Evolutionary conservation across 441 rosid species (phyloP).

Genomic region (Jatropha podagrica): DNA sequence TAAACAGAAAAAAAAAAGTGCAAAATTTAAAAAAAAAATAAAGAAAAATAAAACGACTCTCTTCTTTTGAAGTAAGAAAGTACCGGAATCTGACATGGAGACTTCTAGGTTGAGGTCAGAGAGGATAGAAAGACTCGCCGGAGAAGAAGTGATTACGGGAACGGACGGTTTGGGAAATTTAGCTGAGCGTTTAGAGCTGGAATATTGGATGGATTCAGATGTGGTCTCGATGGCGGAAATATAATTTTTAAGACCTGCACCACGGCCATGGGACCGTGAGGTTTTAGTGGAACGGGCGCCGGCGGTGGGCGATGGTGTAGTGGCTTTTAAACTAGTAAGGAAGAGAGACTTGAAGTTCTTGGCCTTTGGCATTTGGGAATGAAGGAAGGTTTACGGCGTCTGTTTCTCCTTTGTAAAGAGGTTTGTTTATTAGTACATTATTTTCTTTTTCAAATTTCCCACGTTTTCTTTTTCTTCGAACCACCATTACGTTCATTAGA

Average conservation of each 20-base stretch:
- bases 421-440: not conserved
- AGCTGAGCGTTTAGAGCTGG: not conserved
- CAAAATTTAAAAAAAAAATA: not conserved
- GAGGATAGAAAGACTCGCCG: not conserved
- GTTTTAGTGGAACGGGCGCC: not conserved
- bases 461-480: no score
- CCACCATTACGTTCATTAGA: no score
- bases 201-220: not conserved
- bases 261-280: not conserved
- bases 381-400: conserved; percentile 7
- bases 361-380: conserved; percentile 22
- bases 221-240: conserved; percentile 22
- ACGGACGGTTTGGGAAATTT: not conserved
- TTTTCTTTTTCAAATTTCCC: not conserved
- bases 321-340: conserved; percentile 12
- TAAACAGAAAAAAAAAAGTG: not conserved
- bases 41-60: not conserved
- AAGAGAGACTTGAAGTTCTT: conserved; percentile 25
- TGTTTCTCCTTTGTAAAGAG: not conserved
- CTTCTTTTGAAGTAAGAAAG: not conserved
- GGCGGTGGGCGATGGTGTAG: not conserved
- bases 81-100: conserved; percentile 25
- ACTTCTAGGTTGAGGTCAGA: not conserved
- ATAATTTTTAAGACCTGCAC: conserved; percentile 18
- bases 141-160: not conserved